These are phyloP conservation scores for Puya raimondii DNA, from an alignment of 176 grass and related monocot genomes.

Conservation along the genomic window DNA sequence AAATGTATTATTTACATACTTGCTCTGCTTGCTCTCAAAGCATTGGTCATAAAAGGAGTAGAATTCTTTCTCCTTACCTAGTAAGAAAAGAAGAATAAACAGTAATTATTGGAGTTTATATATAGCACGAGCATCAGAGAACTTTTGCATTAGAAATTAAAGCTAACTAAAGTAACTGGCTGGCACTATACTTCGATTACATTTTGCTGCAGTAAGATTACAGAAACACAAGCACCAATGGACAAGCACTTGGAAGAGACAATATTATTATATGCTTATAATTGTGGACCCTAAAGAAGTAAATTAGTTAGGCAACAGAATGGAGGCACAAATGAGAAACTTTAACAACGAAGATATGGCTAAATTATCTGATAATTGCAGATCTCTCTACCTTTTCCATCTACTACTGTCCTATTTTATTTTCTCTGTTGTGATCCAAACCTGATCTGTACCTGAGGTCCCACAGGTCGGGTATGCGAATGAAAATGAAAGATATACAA, in stretches of 20 bases:
- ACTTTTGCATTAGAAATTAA: not conserved
- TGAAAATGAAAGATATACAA: no score
- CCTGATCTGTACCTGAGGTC: not conserved
- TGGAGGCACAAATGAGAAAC: no score
- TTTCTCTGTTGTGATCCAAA: no score
- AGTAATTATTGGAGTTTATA: not conserved
- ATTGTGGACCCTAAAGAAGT: no score
- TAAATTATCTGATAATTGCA: no score
- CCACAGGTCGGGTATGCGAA: no score
- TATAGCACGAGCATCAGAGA: not conserved
- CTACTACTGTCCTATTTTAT: no score
- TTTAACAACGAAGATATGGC: no score
- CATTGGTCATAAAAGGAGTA: constrained; percentile 93
- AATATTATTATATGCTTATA: no score
- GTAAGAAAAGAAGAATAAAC: constrained; percentile 21
- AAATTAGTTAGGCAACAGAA: no score
- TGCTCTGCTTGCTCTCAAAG: constrained; percentile 83
- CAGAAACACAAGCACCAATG: not conserved
- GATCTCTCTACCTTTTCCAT: no score
- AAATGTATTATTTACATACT: constrained; percentile 58
- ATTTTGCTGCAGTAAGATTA: not conserved
- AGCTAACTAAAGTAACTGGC: not conserved
- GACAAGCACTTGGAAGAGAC: not conserved
- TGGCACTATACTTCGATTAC: not conserved
- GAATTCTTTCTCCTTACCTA: constrained; percentile 92